phyloP scores from a whole-genome alignment of 768 basidiomycete genomes.

The Artomyces pyxidatus region DNA sequence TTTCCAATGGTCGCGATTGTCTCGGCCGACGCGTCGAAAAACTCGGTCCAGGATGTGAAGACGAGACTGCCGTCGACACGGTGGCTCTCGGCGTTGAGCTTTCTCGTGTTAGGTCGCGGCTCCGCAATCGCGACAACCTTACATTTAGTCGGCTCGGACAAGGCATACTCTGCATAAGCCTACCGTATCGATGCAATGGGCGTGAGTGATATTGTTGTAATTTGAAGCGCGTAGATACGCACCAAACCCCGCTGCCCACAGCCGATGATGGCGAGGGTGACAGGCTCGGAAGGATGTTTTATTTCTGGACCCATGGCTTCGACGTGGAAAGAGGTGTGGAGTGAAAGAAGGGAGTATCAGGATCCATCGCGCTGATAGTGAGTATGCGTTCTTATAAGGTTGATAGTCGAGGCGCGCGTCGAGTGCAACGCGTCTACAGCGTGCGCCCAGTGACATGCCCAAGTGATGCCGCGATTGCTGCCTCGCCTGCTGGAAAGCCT shows the following conservation, averaged over 20 bases:
- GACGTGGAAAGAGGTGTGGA: background rate
- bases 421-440: background rate
- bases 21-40: conserved; percentile 60
- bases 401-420: no score
- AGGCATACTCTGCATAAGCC: conserved; percentile 59
- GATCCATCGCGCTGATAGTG: no score
- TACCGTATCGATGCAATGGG: conserved; percentile 19
- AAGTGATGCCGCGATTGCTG: conserved; percentile 58
- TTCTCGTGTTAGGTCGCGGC: conserved; percentile 60
- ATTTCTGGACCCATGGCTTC: conserved; percentile 21
- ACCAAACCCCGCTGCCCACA: conserved; percentile 82
- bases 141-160: conserved; percentile 50
- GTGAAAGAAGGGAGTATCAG: no score
- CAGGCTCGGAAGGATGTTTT: conserved; percentile 24
- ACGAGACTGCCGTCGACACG: conserved; percentile 59
- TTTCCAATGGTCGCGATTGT: conserved; percentile 54
- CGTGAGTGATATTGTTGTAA: background rate
- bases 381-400: no score
- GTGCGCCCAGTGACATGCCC: no score
- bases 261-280: conserved; percentile 73
- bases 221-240: conserved; percentile 4
- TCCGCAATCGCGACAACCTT: conserved; percentile 83
- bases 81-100: conserved; percentile 47
- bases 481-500: conserved; percentile 50
- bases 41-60: conserved; percentile 65